Percentiles rank a stretch among this genome's conserved stretches.
These are phyloP conservation scores for Pichia paraexigua DNA, from an alignment of 805 yeast genomes.

Conservation along the genomic window DNA sequence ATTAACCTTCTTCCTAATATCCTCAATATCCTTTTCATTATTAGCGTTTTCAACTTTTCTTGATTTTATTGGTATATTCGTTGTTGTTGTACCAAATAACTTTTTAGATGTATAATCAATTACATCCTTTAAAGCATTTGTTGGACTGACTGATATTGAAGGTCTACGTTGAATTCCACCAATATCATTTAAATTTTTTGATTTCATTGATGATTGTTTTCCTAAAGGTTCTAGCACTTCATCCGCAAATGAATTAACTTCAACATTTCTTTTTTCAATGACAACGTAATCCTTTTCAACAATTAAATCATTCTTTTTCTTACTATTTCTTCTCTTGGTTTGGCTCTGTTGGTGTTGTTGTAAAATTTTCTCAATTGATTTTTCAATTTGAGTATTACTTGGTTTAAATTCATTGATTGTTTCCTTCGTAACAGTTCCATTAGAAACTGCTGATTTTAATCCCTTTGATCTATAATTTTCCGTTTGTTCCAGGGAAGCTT, in stretches of 20 bases:
- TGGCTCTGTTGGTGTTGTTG: slow-evolving; percentile 5
- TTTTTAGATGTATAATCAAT: slow-evolving; percentile 82
- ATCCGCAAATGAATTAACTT: slow-evolving; percentile 92
- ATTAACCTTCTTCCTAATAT: neutral
- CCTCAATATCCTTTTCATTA: neutral
- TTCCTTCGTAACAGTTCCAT: neutral
- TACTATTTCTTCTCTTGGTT: neutral
- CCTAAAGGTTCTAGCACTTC: slow-evolving; percentile 32
- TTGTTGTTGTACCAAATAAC: slow-evolving; percentile 49
- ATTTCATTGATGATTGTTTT: slow-evolving; percentile 31
- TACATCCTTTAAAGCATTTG: slow-evolving; percentile 84
- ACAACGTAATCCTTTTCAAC: slow-evolving; percentile 87
- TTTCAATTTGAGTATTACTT: neutral
- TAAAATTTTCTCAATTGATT: slow-evolving; percentile 7
- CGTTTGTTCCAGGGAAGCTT: neutral
- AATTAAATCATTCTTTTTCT: slow-evolving; percentile 12
- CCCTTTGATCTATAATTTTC: neutral
- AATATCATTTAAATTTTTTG: slow-evolving; percentile 2
- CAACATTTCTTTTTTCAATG: slow-evolving; percentile 90
- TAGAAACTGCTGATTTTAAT: slow-evolving; percentile 1
- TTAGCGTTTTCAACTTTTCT: slow-evolving; percentile 10
- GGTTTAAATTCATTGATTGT: neutral
- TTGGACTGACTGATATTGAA: slow-evolving; percentile 42
- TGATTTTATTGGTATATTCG: neutral
- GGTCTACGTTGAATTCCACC: slow-evolving; percentile 19